Conservation (phyloP, 2,329 filamentous ascomycete species). For the Monosporascus sp. region DNA sequence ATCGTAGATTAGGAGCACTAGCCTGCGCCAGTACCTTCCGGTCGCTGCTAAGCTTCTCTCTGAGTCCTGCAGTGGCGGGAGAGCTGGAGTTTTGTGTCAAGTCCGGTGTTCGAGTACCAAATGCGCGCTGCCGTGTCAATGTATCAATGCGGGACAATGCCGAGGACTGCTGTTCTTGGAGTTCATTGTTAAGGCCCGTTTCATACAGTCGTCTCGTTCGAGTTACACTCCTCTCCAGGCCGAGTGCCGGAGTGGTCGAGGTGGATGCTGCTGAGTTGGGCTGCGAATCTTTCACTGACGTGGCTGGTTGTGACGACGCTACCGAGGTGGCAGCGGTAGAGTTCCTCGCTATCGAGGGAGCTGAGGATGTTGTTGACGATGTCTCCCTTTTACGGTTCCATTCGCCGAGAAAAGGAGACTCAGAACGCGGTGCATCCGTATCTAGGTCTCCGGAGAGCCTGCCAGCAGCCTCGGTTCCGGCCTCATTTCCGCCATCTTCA, state of each 20-base stretch:
- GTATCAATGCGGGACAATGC: slow-evolving; percentile 76
- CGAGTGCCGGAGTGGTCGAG: slow-evolving; percentile 32
- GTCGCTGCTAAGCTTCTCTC: slow-evolving; percentile 40
- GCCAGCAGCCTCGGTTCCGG: slow-evolving; percentile 31
- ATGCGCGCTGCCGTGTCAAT: slow-evolving; percentile 58
- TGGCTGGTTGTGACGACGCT: slow-evolving; percentile 59
- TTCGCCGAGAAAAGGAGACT: slow-evolving; percentile 52
- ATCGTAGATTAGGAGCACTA: slow-evolving; percentile 65
- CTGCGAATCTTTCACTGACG: slow-evolving; percentile 47
- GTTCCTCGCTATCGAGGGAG: slow-evolving; percentile 60
- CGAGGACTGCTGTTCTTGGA: slow-evolving; percentile 74
- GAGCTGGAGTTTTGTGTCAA: slow-evolving; percentile 39
- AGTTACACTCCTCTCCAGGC: slow-evolving; percentile 59
- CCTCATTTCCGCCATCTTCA: slow-evolving; percentile 34
- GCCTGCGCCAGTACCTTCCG: slow-evolving; percentile 45
- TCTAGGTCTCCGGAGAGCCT: slow-evolving; percentile 19
- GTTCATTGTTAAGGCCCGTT: slow-evolving; percentile 70
- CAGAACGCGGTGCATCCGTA: slow-evolving; percentile 33
- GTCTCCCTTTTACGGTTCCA: slow-evolving; percentile 78
- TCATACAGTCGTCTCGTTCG: slow-evolving; percentile 77
- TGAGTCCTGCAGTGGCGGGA: slow-evolving; percentile 36
- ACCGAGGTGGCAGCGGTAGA: slow-evolving; percentile 89
- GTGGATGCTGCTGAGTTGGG: slow-evolving; percentile 31
- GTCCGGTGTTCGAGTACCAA: slow-evolving; percentile 47
- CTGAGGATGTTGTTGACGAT: slow-evolving; percentile 74